Base-by-base conservation (phyloP, 225 moss, liverwort and hornwort genomes). In the Neckera pumila region DNA sequence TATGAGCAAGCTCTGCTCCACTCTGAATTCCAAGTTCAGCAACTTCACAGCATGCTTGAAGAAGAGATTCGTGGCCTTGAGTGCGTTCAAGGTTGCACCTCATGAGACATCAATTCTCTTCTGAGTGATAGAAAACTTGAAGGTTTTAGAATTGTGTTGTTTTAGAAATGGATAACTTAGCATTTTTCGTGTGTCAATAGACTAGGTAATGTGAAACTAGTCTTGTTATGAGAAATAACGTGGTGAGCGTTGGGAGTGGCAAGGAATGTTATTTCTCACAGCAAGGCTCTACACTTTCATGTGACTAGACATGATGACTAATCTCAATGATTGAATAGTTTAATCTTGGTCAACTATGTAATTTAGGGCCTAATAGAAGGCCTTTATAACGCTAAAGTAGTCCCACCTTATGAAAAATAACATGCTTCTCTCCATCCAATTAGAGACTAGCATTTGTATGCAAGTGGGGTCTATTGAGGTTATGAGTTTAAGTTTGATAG, bases 231-330 rank as follows among this genome's bases (percentile, higher is more conserved):
- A 76, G 23, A 22, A 36, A 53, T 34, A 76, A 9, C 53, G 22
- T 76, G 36, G 0, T 2, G 2, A 76, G 9, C 53, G 8, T 53
- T 0, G 0, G 4, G 7, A 76, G 28, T 17, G 17, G 28, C 28
- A 27, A 73, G 10, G 11, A 45, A 76, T 76, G 34, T 21, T 51
- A 22, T 53, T 76, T 76, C 22, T 76, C 10, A 53, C 22, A 76
- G 17, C 21, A 34, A 34, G 34, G 13, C 2, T 76, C 8, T 53
- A 34, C 4, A 34, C 4, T 45, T 28, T 45, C 17, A 45, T 0
- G 0, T 28, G 10, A 17, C 17, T 9, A 28, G 4, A 43, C 2
- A 34, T 21, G n/a, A n/a, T n/a, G n/a, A n/a, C n/a, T n/a, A 20
- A 31, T 4, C 0, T 33, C 9, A 33, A 51, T 33, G 33, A 12